These are phyloP conservation scores for Torulaspora quercuum DNA, from an alignment of 805 yeast genomes.

Conservation along the genomic window DNA sequence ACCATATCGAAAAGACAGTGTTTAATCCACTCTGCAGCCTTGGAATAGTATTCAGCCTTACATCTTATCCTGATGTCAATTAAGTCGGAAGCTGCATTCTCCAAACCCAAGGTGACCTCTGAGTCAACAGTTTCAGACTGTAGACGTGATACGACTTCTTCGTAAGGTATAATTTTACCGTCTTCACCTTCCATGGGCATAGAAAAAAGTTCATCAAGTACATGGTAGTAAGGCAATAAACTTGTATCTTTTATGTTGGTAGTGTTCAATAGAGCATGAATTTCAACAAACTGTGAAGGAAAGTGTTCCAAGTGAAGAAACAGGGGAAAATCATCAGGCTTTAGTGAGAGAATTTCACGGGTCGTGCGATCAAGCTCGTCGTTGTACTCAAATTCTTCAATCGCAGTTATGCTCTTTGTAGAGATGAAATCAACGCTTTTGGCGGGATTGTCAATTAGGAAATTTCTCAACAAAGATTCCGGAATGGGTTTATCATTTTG, in stretches of 20 bases:
- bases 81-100: slow-evolving; percentile 62
- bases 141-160: slow-evolving; percentile 68
- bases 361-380: slow-evolving; percentile 34
- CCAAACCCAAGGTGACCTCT: slow-evolving; percentile 53
- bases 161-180: slow-evolving; percentile 60
- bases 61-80: slow-evolving; percentile 60
- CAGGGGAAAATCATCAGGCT: slow-evolving; percentile 55
- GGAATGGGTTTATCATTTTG: slow-evolving; percentile 80
- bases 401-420: slow-evolving; percentile 62
- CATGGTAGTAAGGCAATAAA: slow-evolving; percentile 60
- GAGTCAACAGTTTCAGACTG: slow-evolving; percentile 70
- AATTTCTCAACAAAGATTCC: slow-evolving; percentile 52
- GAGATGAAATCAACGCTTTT: slow-evolving; percentile 63
- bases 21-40: slow-evolving; percentile 74
- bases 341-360: slow-evolving; percentile 25
- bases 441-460: slow-evolving; percentile 71
- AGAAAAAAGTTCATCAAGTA: slow-evolving; percentile 65
- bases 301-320: slow-evolving; percentile 76
- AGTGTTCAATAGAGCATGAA: slow-evolving; percentile 60
- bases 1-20: slow-evolving; percentile 61
- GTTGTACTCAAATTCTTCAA: slow-evolving; percentile 41
- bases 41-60: slow-evolving; percentile 55
- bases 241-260: slow-evolving; percentile 44
- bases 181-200: slow-evolving; percentile 65
- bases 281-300: slow-evolving; percentile 72